Conservation (phyloP, 1,284 basidiomycete species). For the Cryptococcus sp. region DNA sequence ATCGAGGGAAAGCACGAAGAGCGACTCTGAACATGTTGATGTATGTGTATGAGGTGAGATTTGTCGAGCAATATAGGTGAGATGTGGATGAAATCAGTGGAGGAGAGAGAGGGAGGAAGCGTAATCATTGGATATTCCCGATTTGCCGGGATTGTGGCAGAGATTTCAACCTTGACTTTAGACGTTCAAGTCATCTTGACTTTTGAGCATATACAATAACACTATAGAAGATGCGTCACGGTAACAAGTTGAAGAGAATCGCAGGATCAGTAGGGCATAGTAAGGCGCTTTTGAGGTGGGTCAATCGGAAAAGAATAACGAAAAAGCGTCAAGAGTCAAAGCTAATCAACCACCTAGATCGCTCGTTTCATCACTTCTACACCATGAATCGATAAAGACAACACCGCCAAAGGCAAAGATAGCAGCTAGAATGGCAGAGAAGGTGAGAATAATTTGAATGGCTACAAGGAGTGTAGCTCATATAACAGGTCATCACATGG, state of each 20-base stretch:
- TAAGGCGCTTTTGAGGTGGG: neutral
- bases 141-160: neutral
- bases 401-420: conserved; percentile 95
- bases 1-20: conserved; percentile 19
- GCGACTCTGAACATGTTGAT: conserved; percentile 32
- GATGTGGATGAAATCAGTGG: neutral
- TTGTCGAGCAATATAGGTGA: neutral
- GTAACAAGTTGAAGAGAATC: conserved; percentile 79
- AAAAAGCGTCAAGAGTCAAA: neutral
- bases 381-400: conserved; percentile 95
- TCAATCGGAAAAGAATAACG: neutral
- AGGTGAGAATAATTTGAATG: conserved; percentile 53
- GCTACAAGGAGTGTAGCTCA: neutral
- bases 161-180: neutral
- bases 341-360: conserved; percentile 57
- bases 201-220: neutral
- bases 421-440: conserved; percentile 84
- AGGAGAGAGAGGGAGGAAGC: neutral
- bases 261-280: neutral
- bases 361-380: conserved; percentile 86
- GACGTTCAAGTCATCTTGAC: neutral
- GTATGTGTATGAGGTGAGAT: neutral
- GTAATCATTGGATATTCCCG: too few relatives aligned
- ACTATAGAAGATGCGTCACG: conserved; percentile 71
- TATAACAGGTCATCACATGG: conserved; percentile 1